These are phyloP conservation scores for Hymenoscyphus occultus DNA, from an alignment of 2,329 filamentous ascomycete genomes.

Conservation along the genomic window DNA sequence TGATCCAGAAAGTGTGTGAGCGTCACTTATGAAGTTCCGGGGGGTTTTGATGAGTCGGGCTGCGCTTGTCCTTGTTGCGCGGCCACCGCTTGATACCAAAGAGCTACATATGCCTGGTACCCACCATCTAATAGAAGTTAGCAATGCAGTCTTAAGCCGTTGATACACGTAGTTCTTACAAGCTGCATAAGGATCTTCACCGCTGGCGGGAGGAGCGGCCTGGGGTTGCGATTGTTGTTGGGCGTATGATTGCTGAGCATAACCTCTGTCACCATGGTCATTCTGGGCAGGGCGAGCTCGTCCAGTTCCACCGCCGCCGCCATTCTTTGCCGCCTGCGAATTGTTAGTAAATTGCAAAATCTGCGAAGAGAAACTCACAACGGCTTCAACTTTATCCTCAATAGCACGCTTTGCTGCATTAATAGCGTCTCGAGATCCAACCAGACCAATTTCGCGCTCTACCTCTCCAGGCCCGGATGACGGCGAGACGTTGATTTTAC, in stretches of 20 bases:
- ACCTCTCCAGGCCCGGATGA: slow-evolving; percentile 73
- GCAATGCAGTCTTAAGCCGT: background rate
- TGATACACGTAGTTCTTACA: slow-evolving; percentile 49
- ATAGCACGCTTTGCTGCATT: slow-evolving; percentile 79
- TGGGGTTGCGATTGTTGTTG: slow-evolving; percentile 44
- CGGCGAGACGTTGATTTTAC: slow-evolving; percentile 92
- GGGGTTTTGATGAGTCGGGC: slow-evolving; percentile 40
- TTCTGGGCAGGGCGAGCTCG: slow-evolving; percentile 45
- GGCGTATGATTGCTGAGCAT: slow-evolving; percentile 43
- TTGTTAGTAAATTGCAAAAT: slow-evolving; percentile 17
- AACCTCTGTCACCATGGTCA: slow-evolving; percentile 54
- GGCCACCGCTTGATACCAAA: slow-evolving; percentile 74
- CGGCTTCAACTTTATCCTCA: slow-evolving; percentile 87
- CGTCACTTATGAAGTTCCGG: slow-evolving; percentile 39
- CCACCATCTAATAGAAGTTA: slow-evolving; percentile 59
- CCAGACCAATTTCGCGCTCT: slow-evolving; percentile 82
- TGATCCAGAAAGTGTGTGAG: slow-evolving; percentile 18
- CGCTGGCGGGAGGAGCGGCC: slow-evolving; percentile 46
- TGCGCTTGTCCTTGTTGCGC: slow-evolving; percentile 42
- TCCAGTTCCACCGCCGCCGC: slow-evolving; percentile 43
- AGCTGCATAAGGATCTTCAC: slow-evolving; percentile 69
- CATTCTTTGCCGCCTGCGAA: slow-evolving; percentile 50
- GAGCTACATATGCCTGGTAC: slow-evolving; percentile 73
- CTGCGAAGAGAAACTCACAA: slow-evolving; percentile 54
- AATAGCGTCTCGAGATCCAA: slow-evolving; percentile 75